Evolutionary conservation across 2,329 filamentous ascomycete species (phyloP).

Genomic region (Fusarium sororula): DNA sequence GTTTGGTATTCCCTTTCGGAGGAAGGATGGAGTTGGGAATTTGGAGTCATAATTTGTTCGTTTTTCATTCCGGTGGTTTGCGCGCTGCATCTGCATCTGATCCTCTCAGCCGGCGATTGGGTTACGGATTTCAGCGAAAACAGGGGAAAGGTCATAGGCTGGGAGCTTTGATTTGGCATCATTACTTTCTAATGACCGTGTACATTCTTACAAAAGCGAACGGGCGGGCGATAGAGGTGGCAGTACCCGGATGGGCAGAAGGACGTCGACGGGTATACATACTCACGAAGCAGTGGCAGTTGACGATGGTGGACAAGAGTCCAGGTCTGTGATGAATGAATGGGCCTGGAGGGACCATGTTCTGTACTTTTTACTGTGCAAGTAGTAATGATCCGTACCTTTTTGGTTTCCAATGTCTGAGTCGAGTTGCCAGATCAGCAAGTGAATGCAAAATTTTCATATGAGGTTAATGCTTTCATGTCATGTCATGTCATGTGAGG

Average conservation of each 20-base stretch:
- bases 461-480: not conserved
- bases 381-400: slow-evolving; percentile 37
- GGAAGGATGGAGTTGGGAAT: slow-evolving; percentile 45
- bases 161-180: slow-evolving; percentile 44
- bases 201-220: slow-evolving; percentile 44
- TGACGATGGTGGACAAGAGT: slow-evolving; percentile 21
- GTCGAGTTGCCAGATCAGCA: slow-evolving; percentile 11
- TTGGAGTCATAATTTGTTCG: slow-evolving; percentile 47
- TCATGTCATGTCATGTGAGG: not conserved
- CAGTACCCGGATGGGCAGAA: slow-evolving; percentile 34
- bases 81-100: slow-evolving; percentile 46
- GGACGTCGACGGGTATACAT: slow-evolving; percentile 20
- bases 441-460: slow-evolving; percentile 6
- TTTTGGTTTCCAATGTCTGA: slow-evolving; percentile 24
- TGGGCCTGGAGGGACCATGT: slow-evolving; percentile 30
- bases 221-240: slow-evolving; percentile 35
- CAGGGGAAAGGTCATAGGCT: slow-evolving; percentile 39
- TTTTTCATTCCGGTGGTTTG: slow-evolving; percentile 46
- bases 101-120: slow-evolving; percentile 41
- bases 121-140: slow-evolving; percentile 42
- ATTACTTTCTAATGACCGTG: slow-evolving; percentile 44
- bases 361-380: slow-evolving; percentile 42
- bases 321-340: slow-evolving; percentile 22
- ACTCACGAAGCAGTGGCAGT: slow-evolving; percentile 23
- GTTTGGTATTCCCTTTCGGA: slow-evolving; percentile 44